Evolutionary conservation across 768 basidiomycete species (phyloP).

Genomic region (Pholiota microspora): DNA sequence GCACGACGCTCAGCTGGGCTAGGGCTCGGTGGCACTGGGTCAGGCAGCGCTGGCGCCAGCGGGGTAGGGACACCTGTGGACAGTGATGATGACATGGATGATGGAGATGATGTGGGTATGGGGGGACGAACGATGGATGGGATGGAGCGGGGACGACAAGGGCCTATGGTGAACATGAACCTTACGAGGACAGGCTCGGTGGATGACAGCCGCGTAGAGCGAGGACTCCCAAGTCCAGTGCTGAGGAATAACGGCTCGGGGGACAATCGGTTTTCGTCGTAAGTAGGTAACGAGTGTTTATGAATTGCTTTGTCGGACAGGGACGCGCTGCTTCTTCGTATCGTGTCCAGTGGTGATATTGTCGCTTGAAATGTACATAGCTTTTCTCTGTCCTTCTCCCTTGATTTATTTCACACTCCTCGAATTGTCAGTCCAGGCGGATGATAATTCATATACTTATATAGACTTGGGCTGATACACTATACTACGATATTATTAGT

Average conservation of each 20-base stretch:
- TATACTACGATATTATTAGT: too few relatives aligned
- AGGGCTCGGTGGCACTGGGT: slow-evolving; percentile 7
- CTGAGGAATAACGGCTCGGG: slow-evolving; percentile 35
- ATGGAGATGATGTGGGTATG: slow-evolving; percentile 1
- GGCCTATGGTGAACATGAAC: slow-evolving; percentile 9
- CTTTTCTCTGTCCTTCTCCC: too few relatives aligned
- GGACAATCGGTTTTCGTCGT: slow-evolving; percentile 9
- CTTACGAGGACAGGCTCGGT: slow-evolving; percentile 16
- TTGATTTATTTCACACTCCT: too few relatives aligned
- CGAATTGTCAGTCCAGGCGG: too few relatives aligned
- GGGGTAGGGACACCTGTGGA: slow-evolving; percentile 34
- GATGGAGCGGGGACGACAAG: slow-evolving; percentile 39
- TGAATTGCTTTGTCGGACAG: too few relatives aligned
- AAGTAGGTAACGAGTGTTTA: too few relatives aligned
- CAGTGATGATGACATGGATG: slow-evolving; percentile 39
- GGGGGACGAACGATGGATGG: slow-evolving; percentile 21
- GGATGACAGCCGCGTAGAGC: slow-evolving; percentile 49
- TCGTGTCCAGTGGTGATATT: too few relatives aligned
- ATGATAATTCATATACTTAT: too few relatives aligned
- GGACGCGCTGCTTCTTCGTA: too few relatives aligned
- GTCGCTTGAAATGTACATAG: too few relatives aligned
- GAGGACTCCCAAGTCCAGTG: slow-evolving; percentile 65
- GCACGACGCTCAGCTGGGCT: slow-evolving; percentile 47
- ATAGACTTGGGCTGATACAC: too few relatives aligned
- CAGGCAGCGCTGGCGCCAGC: slow-evolving; percentile 19